A percentile compares a stretch with the other conserved stretches of the same genome.
Evolutionary conservation across 305 asterid species (phyloP).

Genomic region (Nicotiana rustica): DNA sequence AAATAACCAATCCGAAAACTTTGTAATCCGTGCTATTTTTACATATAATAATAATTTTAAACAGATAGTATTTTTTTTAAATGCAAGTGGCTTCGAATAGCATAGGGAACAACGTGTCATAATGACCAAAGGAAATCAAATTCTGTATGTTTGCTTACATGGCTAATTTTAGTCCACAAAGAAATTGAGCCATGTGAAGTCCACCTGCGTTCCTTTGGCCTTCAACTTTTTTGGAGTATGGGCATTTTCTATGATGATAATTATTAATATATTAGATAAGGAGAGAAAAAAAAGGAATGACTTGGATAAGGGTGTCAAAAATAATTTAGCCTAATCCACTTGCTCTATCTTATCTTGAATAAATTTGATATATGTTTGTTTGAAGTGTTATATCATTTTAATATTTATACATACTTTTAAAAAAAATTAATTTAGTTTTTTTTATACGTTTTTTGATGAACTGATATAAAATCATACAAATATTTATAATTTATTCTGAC

Average conservation of each 20-base stretch:
- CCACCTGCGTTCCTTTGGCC: not conserved
- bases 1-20: no score
- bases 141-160: slow-evolving; percentile 4
- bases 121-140: not conserved
- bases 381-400: no score
- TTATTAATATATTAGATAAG: not conserved
- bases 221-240: not conserved
- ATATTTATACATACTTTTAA: no score
- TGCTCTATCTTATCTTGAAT: slow-evolving; percentile 7
- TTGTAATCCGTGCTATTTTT: no score
- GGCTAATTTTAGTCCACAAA: slow-evolving; percentile 17
- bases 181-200: slow-evolving; percentile 2
- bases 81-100: not conserved
- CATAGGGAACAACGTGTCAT: not conserved
- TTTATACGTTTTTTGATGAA: no score
- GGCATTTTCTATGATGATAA: not conserved
- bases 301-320: slow-evolving; percentile 18
- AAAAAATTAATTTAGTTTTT: no score
- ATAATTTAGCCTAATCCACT: not conserved
- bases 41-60: no score
- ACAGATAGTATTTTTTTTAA: no score
- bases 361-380: not conserved
- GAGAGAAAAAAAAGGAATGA: not conserved
- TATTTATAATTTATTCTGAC: no score
- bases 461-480: no score